phyloP scores from a whole-genome alignment of 2,329 filamentous ascomycete genomes.

The Pestalotiopsis sp. region DNA sequence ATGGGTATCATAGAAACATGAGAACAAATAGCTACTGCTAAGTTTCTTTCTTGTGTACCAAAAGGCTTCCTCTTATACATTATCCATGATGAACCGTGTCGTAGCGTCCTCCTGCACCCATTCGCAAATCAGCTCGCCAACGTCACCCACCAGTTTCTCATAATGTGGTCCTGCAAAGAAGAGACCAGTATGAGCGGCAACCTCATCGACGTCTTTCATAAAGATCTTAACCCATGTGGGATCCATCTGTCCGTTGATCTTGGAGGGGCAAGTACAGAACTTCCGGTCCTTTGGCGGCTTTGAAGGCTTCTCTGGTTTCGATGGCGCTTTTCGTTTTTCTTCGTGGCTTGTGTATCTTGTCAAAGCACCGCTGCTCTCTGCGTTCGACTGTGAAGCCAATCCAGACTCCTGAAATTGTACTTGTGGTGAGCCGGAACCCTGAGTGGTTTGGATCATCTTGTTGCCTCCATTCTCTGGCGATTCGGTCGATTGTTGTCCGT shows the following conservation, averaged over 20 bases:
- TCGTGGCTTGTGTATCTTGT: neutral
- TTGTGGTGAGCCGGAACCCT: neutral
- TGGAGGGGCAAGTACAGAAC: conserved; percentile 74
- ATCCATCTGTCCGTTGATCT: conserved; percentile 58
- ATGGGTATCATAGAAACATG: neutral
- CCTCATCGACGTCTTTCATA: conserved; percentile 83
- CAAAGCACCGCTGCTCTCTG: neutral
- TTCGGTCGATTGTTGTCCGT: no score
- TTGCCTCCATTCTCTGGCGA: neutral
- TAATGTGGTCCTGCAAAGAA: conserved; percentile 76
- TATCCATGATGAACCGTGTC: conserved; percentile 38
- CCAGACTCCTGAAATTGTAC: neutral
- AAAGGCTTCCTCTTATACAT: conserved; percentile 14
- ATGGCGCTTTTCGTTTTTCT: neutral
- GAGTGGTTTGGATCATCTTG: neutral
- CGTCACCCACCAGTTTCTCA: conserved; percentile 74
- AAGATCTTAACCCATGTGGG: conserved; percentile 75
- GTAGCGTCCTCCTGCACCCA: conserved; percentile 69
- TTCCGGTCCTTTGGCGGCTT: conserved; percentile 60
- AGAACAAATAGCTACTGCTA: neutral
- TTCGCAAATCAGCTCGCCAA: conserved; percentile 62
- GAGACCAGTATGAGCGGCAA: conserved; percentile 79
- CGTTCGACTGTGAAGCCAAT: neutral
- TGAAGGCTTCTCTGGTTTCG: conserved; percentile 17
- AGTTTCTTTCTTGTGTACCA: neutral